Evolutionary conservation across 805 yeast species (phyloP).

Genomic region (Starmerella stigmatis): DNA sequence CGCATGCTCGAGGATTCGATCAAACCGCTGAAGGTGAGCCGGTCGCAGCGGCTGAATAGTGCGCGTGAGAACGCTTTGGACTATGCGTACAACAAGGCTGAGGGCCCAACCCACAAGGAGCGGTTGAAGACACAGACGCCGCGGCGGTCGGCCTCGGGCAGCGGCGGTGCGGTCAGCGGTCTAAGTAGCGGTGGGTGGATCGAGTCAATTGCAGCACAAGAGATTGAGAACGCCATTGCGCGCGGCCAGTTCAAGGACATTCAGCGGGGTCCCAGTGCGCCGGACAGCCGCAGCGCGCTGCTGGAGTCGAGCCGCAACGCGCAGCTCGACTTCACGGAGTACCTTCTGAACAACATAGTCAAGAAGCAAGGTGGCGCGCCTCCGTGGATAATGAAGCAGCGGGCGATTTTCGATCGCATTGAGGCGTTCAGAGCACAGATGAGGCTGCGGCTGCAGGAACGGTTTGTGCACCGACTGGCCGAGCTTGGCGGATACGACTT

Average conservation of each 20-base stretch:
- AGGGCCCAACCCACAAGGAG: slow-evolving; percentile 23
- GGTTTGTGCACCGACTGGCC: slow-evolving; percentile 20
- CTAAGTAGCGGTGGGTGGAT: slow-evolving; percentile 30
- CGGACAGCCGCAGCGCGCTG: slow-evolving; percentile 31
- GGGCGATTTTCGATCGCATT: slow-evolving; percentile 42
- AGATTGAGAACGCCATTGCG: slow-evolving; percentile 61
- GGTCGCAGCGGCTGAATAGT: slow-evolving; percentile 37
- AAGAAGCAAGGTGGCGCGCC: slow-evolving; percentile 66
- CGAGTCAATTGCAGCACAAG: slow-evolving; percentile 59
- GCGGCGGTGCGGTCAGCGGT: slow-evolving; percentile 11
- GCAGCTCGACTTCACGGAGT: slow-evolving; percentile 58
- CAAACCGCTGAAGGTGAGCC: slow-evolving; percentile 31
- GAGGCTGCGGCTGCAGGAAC: slow-evolving; percentile 26
- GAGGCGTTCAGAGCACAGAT: slow-evolving; percentile 37
- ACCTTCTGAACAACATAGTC: slow-evolving; percentile 67
- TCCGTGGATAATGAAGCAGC: slow-evolving; percentile 82
- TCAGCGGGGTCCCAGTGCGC: slow-evolving; percentile 53
- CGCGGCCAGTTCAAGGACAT: slow-evolving; percentile 59
- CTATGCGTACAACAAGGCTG: slow-evolving; percentile 41
- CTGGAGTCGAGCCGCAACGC: slow-evolving; percentile 32
- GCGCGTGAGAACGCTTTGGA: slow-evolving; percentile 63
- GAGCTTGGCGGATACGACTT: slow-evolving; percentile 15
- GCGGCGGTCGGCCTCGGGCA: slow-evolving; percentile 3
- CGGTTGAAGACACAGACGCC: slow-evolving; percentile 8
- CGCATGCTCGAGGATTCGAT: slow-evolving; percentile 49